These are phyloP conservation scores for Westerdykella aurantiaca DNA, from an alignment of 2,329 filamentous ascomycete genomes.

Conservation along the genomic window DNA sequence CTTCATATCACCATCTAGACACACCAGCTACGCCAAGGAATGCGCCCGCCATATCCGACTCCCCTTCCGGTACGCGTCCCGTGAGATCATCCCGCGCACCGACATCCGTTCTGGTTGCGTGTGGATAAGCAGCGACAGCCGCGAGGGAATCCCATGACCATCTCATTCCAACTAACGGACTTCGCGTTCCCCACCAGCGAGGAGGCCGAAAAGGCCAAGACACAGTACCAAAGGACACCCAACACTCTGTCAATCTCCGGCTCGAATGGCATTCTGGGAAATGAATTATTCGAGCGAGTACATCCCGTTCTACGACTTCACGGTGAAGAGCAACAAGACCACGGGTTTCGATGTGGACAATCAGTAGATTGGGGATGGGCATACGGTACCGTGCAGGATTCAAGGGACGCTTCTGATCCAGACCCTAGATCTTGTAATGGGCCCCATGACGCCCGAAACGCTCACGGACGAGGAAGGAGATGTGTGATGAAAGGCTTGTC, in stretches of 20 bases:
- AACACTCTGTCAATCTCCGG: conserved; percentile 6
- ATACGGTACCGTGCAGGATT: conserved; percentile 2
- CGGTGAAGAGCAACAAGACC: conserved; percentile 1
- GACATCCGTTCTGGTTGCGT: conserved; percentile 5
- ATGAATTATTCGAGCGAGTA: conserved; percentile 1
- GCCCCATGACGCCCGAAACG: conserved; percentile 1
- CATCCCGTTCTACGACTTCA: conserved; percentile 5
- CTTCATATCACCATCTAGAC: not conserved
- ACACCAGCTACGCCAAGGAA: conserved; percentile 4
- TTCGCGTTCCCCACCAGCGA: conserved; percentile 4
- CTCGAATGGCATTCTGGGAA: conserved; percentile 5
- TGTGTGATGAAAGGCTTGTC: conserved; percentile 1
- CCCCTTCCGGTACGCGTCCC: conserved; percentile 3
- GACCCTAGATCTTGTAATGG: conserved; percentile 4
- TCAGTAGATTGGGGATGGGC: conserved; percentile 3
- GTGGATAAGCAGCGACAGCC: conserved; percentile 4
- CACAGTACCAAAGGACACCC: conserved; percentile 3
- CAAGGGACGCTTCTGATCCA: not conserved
- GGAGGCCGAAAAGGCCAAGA: conserved; percentile 1
- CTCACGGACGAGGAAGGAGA: not conserved
- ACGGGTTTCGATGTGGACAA: conserved; percentile 5
- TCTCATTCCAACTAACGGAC: conserved; percentile 4
- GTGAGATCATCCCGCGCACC: conserved; percentile 3
- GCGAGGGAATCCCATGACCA: not conserved
- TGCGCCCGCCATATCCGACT: not conserved